phyloP scores from a whole-genome alignment of 148 eudicot genomes.

The Rhododendron molle region DNA sequence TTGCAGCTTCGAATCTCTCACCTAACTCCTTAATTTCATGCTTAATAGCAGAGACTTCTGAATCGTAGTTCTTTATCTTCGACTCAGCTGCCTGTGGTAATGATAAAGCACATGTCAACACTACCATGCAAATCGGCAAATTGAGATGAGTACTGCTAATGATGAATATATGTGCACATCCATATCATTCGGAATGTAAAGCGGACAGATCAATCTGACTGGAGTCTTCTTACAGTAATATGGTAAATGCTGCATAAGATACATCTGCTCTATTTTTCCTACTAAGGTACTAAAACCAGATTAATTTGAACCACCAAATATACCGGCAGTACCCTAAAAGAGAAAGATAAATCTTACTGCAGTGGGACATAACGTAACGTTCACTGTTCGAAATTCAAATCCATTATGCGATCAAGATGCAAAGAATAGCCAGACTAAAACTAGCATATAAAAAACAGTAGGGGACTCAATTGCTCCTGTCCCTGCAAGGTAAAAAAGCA shows the following conservation, averaged over 20 bases:
- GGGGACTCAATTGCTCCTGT: background rate
- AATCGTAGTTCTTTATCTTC: constrained; percentile 58
- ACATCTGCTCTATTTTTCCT: background rate
- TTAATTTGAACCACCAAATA: background rate
- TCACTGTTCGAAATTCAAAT: background rate
- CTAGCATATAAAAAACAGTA: background rate
- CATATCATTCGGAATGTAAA: background rate
- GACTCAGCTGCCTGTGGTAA: constrained; percentile 69
- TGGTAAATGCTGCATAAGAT: background rate
- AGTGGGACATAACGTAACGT: background rate
- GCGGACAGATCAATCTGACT: background rate
- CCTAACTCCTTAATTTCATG: constrained; percentile 50
- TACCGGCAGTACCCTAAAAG: background rate
- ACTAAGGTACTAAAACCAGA: background rate
- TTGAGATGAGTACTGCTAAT: background rate
- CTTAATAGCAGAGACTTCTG: constrained; percentile 44
- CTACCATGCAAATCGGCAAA: background rate
- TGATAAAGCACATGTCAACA: background rate
- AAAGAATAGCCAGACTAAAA: background rate
- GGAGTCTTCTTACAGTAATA: background rate
- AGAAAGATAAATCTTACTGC: background rate
- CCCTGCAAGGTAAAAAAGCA: background rate
- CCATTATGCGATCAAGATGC: background rate
- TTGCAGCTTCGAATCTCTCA: constrained; percentile 58
- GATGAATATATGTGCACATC: background rate